Evolutionary conservation across 371 early-diverging fungal species (phyloP).

Genomic region (Fennellomyces sp.): DNA sequence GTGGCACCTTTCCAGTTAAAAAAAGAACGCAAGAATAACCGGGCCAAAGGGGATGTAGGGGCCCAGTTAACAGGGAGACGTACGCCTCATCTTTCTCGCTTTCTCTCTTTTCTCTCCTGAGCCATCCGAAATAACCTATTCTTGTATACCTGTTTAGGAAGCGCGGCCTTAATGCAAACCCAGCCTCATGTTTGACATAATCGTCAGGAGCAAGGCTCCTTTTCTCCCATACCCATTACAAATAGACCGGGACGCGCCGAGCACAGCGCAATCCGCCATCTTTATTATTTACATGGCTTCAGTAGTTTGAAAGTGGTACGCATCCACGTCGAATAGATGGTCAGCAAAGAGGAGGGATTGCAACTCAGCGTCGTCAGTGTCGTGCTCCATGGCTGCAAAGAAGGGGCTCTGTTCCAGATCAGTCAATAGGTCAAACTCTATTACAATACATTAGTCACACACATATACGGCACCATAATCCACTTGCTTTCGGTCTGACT

Average conservation of each 20-base stretch:
- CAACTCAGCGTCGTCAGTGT: background rate
- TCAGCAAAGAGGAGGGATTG: background rate
- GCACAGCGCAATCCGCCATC: too few relatives aligned
- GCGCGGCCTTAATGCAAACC: background rate
- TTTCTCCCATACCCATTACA: background rate
- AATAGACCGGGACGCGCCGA: background rate
- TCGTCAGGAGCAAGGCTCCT: background rate
- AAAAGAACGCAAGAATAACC: background rate
- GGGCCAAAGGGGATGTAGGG: background rate
- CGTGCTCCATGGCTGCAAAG: background rate
- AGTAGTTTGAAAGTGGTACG: background rate
- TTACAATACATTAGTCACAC: background rate
- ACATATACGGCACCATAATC: background rate
- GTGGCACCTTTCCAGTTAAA: background rate
- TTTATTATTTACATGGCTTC: background rate
- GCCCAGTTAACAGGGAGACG: background rate
- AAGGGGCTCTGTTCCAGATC: background rate
- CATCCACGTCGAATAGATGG: background rate
- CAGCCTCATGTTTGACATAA: background rate
- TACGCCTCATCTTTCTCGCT: background rate
- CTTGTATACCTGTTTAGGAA: background rate
- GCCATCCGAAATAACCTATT: background rate
- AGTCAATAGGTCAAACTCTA: background rate
- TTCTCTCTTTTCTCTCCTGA: background rate
- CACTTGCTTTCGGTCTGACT: background rate